Evolutionary conservation across 495 filamentous ascomycete species (phyloP).

Genomic region (Articulospora tetracladia): DNA sequence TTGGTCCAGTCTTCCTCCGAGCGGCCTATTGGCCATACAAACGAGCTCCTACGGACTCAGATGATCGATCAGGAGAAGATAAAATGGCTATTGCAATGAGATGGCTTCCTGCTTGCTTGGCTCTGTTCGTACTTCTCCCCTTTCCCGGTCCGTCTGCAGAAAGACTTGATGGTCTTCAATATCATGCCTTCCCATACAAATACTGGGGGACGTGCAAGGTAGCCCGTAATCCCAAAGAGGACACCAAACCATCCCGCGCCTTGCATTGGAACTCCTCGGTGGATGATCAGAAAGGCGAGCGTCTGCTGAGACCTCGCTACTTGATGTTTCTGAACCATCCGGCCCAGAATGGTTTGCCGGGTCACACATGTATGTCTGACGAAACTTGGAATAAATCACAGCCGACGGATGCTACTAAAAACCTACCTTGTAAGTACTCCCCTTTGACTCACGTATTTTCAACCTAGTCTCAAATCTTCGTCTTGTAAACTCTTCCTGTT

Average conservation of each 20-base stretch:
- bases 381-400: background rate
- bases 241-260: background rate
- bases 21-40: background rate
- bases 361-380: background rate
- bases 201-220: constrained; percentile 4
- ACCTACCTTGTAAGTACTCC: background rate
- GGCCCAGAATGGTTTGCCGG: background rate
- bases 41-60: background rate
- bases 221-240: background rate
- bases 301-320: background rate
- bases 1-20: background rate
- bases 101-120: background rate
- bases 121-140: background rate
- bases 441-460: no score
- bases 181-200: background rate
- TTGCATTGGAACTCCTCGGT: background rate
- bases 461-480: no score
- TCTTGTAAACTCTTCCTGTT: background rate
- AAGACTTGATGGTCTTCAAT: background rate
- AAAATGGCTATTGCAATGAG: background rate
- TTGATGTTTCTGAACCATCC: background rate
- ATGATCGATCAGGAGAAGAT: background rate
- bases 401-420: background rate
- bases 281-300: background rate
- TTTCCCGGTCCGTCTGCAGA: background rate